A percentile compares a stretch with the other conserved stretches of the same genome.
Evolutionary conservation across 805 yeast species (phyloP).

Genomic region (Torulaspora indica): DNA sequence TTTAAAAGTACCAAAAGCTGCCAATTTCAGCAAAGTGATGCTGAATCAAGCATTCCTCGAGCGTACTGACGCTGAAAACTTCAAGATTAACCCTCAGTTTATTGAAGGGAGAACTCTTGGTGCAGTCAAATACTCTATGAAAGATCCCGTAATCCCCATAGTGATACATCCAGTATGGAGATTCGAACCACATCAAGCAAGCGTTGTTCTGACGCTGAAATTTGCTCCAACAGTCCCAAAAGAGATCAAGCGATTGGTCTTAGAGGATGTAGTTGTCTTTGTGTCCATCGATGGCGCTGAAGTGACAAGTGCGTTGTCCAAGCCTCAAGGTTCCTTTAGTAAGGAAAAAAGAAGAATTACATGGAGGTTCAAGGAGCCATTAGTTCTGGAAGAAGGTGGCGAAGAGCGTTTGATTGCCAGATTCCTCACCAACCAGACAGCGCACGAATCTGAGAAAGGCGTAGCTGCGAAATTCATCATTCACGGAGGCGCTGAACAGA

Average conservation of each 20-base stretch:
- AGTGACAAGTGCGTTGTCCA: conserved; percentile 71
- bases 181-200: conserved; percentile 76
- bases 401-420: conserved; percentile 80
- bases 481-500: conserved; percentile 27
- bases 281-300: conserved; percentile 62
- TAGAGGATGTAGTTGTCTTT: conserved; percentile 40
- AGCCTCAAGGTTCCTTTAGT: conserved; percentile 89
- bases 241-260: conserved; percentile 31
- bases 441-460: conserved; percentile 69
- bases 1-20: conserved; percentile 41
- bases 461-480: conserved; percentile 63
- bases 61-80: conserved; percentile 42
- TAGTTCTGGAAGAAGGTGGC: conserved; percentile 35
- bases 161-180: conserved; percentile 82
- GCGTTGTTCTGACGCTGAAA: conserved; percentile 67
- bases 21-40: conserved; percentile 42
- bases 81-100: conserved; percentile 44
- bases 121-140: conserved; percentile 69
- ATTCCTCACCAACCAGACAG: conserved; percentile 69
- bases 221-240: conserved; percentile 37
- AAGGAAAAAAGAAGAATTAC: conserved; percentile 80
- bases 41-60: conserved; percentile 53
- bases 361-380: conserved; percentile 61
- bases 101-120: conserved; percentile 67
- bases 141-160: conserved; percentile 57